Evolutionary conservation across 1,139 yeast species (phyloP), one percentile per base, ranked within the genome.

Genomic region (Nakaseomyces kungkrabaensis): DNA sequence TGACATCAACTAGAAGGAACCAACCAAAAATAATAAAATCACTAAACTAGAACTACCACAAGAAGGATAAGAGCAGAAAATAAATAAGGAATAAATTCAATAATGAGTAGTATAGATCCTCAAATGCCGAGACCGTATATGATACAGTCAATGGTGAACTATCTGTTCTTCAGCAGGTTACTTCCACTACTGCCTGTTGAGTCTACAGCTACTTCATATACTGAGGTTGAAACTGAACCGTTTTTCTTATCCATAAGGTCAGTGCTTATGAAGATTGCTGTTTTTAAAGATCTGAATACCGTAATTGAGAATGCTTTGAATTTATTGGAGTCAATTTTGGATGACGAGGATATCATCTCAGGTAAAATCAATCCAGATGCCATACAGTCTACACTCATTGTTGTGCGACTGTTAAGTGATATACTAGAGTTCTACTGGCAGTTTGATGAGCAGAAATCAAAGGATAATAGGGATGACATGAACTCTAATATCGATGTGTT

Each of bases 371-470:
- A 25, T 17, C 44, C 44, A 11, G 44, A 41, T 41, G 44, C 44
- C 10, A 41, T 41, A n/a, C 60, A 62, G 53, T 56, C 63, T 10
- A 57, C 61, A 3, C 45, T 62, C 37, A 59, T 62, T 8, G 44
- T 63, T 29, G 31, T 59, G 33, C 50, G 68, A 41, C 50, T 65
- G 40, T 46, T 65, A n/a, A 60, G 63, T 48, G 66, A 62, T 51
- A 52, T 53, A 6, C 48, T 59, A 50, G 67, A 64, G 50, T 56
- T 56, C 38, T 56, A 54, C 46, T 64, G 67, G 68, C 60, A 59
- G 43, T 24, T 51, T 41, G 46, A 49, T 8, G 60, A 54, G 48
- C 25, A 31, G 42, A 36, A 36, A 13, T 22, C 43, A 4, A 36
- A 37, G 17, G 47, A 45, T 27, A 38, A 46, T n/a, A 33, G 41